A percentile compares a stretch with the other conserved stretches of the same genome.
These are phyloP conservation scores for Phytophthora pluvialis DNA, from an alignment of 352 stramenopile genomes.

Conservation along the genomic window DNA sequence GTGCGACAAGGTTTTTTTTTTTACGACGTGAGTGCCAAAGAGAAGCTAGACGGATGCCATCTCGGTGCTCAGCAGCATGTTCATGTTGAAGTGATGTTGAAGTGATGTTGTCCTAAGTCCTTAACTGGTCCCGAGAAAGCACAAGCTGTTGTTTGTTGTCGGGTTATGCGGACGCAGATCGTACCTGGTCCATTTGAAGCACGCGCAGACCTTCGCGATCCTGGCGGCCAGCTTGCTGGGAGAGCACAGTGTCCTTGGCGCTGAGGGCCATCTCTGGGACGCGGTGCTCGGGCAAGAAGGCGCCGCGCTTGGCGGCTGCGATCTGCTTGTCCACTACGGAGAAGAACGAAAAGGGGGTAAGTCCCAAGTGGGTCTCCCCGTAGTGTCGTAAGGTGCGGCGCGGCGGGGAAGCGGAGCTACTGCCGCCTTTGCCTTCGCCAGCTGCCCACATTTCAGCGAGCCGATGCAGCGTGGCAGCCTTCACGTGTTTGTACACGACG, in stretches of 20 bases:
- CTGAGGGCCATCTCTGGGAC: conserved; percentile 63
- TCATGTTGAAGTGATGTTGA: conserved; percentile 16
- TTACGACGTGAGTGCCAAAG: background rate
- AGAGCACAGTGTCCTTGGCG: conserved; percentile 45
- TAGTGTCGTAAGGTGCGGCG: conserved; percentile 8
- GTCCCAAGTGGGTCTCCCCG: conserved; percentile 42
- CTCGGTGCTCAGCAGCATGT: background rate
- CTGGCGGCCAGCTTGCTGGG: conserved; percentile 6
- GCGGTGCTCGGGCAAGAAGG: conserved; percentile 48
- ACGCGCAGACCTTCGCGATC: background rate
- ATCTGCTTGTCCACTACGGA: conserved; percentile 59
- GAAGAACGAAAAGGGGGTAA: conserved; percentile 73
- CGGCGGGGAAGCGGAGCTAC: conserved; percentile 12
- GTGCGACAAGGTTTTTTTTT: background rate
- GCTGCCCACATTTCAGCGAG: conserved; percentile 50
- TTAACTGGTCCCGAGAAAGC: background rate
- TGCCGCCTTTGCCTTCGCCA: conserved; percentile 1
- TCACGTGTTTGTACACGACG: conserved; percentile 58
- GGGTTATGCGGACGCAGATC: conserved; percentile 26
- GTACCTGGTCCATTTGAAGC: conserved; percentile 23
- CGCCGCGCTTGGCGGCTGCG: conserved; percentile 51
- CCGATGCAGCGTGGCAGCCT: conserved; percentile 61
- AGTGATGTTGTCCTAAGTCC: background rate
- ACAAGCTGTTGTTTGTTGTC: background rate
- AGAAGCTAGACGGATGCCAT: background rate